These are phyloP conservation scores for Phytophthora podocarpi DNA, from an alignment of 352 stramenopile species.

Conservation along the genomic window DNA sequence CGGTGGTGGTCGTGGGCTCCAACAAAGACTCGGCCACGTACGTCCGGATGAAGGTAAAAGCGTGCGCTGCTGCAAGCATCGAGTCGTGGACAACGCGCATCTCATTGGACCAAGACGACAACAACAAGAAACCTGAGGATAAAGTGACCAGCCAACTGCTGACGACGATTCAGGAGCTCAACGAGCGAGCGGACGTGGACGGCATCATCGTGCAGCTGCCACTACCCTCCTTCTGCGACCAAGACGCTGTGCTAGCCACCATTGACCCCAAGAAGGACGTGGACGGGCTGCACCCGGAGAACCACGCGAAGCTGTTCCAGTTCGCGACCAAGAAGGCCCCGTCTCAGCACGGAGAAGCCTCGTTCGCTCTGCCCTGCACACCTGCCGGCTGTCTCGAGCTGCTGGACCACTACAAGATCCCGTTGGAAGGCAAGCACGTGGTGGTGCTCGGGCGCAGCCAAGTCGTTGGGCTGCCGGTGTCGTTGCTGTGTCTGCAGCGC, in stretches of 20 bases:
- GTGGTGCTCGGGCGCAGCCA: conserved; percentile 97
- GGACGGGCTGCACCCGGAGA: conserved; percentile 97
- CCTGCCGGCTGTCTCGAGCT: conserved; percentile 96
- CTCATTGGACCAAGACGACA: conserved; percentile 26
- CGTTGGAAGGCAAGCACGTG: conserved; percentile 94
- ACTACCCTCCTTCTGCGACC: conserved; percentile 93
- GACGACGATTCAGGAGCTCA: conserved; percentile 66
- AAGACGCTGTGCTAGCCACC: conserved; percentile 90
- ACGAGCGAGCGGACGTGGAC: conserved; percentile 71
- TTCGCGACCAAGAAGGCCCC: conserved; percentile 55
- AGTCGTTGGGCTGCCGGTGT: conserved; percentile 97
- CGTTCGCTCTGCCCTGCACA: conserved; percentile 95
- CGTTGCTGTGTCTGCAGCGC: conserved; percentile 93
- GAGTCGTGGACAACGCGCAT: conserved; percentile 84
- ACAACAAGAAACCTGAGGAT: neutral
- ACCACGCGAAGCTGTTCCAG: conserved; percentile 93
- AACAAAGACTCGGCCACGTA: conserved; percentile 97
- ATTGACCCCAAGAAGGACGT: conserved; percentile 97
- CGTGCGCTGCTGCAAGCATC: conserved; percentile 95
- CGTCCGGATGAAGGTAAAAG: conserved; percentile 99
- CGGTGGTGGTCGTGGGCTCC: conserved; percentile 96
- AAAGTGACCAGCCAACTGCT: conserved; percentile 42
- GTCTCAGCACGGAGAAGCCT: conserved; percentile 50
- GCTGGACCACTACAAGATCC: conserved; percentile 89
- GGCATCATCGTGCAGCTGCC: conserved; percentile 92